Evolutionary conservation across 768 basidiomycete species (phyloP).

Genomic region (Tulasnella sp.): DNA sequence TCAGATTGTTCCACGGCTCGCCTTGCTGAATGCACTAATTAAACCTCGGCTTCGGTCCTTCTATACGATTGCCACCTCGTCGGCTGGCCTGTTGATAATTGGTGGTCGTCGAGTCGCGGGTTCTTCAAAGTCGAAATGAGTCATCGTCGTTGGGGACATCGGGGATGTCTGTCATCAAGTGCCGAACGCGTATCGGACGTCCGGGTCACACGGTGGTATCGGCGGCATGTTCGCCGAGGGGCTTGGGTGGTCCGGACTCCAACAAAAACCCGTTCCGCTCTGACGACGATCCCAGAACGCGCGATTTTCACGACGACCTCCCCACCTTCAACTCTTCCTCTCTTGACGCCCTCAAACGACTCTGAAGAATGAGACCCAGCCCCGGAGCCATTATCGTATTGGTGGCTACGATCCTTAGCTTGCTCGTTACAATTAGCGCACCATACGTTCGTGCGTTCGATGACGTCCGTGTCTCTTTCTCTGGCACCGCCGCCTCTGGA

Average conservation of each 20-base stretch:
- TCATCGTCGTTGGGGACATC: not conserved
- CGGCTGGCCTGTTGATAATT: not conserved
- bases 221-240: not conserved
- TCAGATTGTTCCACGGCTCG: too few species aligned
- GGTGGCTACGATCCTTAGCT: constrained; percentile 2
- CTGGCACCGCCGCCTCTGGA: not conserved
- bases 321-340: not conserved
- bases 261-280: not conserved
- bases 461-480: constrained; percentile 10
- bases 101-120: not conserved
- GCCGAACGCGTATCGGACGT: not conserved
- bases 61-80: too few species aligned
- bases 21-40: not conserved
- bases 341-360: not conserved
- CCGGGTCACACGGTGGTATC: not conserved
- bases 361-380: not conserved
- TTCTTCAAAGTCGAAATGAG: not conserved
- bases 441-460: constrained; percentile 12
- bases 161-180: not conserved
- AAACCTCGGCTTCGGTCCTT: not conserved
- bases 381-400: not conserved
- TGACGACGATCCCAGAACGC: not conserved
- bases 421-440: constrained; percentile 13
- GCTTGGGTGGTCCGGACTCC: not conserved
- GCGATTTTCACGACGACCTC: not conserved